Conservation (phyloP, 352 stramenopile genomes). For the Globisporangium rhizosaccharum region DNA sequence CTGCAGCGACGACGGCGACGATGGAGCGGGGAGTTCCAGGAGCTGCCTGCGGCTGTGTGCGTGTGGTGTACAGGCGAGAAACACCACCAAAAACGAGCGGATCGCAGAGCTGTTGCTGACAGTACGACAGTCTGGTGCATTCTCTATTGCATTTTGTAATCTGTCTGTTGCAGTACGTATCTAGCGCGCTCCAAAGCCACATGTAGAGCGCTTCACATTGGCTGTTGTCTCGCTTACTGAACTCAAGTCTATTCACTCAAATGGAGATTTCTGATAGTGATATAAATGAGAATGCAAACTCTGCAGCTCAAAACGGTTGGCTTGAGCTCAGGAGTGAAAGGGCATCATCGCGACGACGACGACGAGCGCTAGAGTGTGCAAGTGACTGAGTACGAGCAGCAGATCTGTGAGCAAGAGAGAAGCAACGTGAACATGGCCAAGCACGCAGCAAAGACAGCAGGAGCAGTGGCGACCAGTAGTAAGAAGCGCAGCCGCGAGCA, state of each 20-base stretch:
- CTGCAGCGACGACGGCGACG: not conserved
- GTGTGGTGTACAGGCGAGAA: not conserved
- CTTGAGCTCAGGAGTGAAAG: not conserved
- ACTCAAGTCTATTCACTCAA: not conserved
- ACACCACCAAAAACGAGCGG: constrained; percentile 2
- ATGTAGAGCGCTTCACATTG: not conserved
- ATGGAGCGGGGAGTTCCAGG: not conserved
- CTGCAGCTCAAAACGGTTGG: not conserved
- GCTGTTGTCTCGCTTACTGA: not conserved
- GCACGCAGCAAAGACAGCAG: not conserved
- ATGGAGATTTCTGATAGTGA: not conserved
- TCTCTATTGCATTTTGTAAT: no score
- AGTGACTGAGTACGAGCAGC: not conserved
- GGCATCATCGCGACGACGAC: not conserved
- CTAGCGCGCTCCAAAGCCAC: not conserved
- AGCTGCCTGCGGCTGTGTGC: not conserved
- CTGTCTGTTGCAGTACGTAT: no score
- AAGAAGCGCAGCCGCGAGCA: constrained; percentile 34
- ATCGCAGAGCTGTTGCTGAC: not conserved
- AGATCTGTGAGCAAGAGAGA: constrained; percentile 3
- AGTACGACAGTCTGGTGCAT: no score
- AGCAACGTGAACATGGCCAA: constrained; percentile 7
- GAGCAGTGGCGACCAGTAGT: constrained; percentile 3
- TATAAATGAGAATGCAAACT: not conserved
- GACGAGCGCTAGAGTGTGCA: not conserved